Percentiles rank a stretch among this genome's conserved stretches.
Evolutionary conservation across 2,329 filamentous ascomycete genomes (phyloP).

Genomic region (Ceratocystis alfenasii): DNA sequence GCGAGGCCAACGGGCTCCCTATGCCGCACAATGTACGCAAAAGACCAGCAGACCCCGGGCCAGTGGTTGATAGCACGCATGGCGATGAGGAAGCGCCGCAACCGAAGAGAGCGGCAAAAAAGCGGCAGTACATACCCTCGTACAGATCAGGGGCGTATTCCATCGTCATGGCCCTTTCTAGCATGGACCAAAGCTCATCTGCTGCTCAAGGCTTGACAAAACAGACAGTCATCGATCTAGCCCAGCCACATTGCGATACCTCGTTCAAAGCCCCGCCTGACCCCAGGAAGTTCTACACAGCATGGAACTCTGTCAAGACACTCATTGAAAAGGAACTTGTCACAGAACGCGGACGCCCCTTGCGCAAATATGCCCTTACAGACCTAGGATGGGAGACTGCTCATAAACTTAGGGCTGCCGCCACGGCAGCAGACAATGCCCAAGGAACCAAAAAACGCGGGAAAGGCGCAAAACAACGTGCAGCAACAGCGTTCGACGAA

Average conservation of each 20-base stretch:
- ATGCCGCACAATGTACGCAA: constrained; percentile 41
- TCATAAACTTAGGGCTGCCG: constrained; percentile 41
- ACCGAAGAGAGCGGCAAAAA: constrained; percentile 47
- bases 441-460: background rate
- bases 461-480: background rate
- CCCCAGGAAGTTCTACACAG: constrained; percentile 60
- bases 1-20: constrained; percentile 52
- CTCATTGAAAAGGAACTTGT: constrained; percentile 62
- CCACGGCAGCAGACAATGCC: constrained; percentile 19
- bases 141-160: constrained; percentile 66
- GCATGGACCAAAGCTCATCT: constrained; percentile 41
- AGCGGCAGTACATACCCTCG: constrained; percentile 58
- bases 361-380: constrained; percentile 57
- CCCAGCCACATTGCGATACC: constrained; percentile 59
- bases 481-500: background rate
- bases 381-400: constrained; percentile 70
- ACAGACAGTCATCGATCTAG: constrained; percentile 52
- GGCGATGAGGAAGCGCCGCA: constrained; percentile 29
- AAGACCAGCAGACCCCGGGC: constrained; percentile 25
- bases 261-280: constrained; percentile 59
- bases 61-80: background rate
- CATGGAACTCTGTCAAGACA: constrained; percentile 74
- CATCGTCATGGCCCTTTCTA: constrained; percentile 54
- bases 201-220: constrained; percentile 50
- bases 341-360: constrained; percentile 55